Conservation (phyloP, 2,329 filamentous ascomycete species). For the Alternaria hordeiaustralica region DNA sequence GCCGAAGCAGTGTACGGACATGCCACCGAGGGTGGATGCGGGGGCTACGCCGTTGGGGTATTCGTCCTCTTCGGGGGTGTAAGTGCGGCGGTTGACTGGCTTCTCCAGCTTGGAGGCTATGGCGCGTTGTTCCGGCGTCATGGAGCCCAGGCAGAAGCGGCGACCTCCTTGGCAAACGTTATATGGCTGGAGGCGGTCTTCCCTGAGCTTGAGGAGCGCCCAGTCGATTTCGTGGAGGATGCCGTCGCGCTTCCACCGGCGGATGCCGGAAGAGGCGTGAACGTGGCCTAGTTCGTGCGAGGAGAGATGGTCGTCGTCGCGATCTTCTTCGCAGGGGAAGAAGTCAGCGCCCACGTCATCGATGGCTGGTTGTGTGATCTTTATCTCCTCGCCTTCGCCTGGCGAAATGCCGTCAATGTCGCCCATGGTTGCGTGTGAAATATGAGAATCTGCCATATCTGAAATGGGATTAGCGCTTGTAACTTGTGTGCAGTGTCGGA, state of each 20-base stretch:
- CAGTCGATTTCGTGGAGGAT: slow-evolving; percentile 93
- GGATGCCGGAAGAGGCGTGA: slow-evolving; percentile 88
- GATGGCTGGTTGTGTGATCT: slow-evolving; percentile 89
- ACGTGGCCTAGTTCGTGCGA: slow-evolving; percentile 82
- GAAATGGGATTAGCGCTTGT: not conserved
- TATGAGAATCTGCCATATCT: slow-evolving; percentile 36
- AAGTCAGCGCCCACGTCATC: slow-evolving; percentile 86
- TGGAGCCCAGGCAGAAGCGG: slow-evolving; percentile 42
- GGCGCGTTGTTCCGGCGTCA: slow-evolving; percentile 36
- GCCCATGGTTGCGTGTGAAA: slow-evolving; percentile 52
- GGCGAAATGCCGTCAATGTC: slow-evolving; percentile 81
- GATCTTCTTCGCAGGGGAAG: slow-evolving; percentile 76
- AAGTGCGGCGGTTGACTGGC: slow-evolving; percentile 44
- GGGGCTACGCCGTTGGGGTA: slow-evolving; percentile 66
- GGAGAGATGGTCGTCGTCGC: slow-evolving; percentile 78
- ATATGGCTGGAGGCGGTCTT: slow-evolving; percentile 71
- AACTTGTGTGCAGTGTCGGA: not conserved
- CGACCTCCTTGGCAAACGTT: slow-evolving; percentile 71
- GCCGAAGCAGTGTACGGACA: slow-evolving; percentile 86
- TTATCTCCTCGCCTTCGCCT: slow-evolving; percentile 76
- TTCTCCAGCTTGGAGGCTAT: slow-evolving; percentile 42
- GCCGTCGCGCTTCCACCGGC: slow-evolving; percentile 73
- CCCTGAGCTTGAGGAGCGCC: slow-evolving; percentile 83
- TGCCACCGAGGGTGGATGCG: slow-evolving; percentile 69
- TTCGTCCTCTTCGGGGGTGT: slow-evolving; percentile 47